A percentile compares a stretch with the other conserved stretches of the same genome.
Evolutionary conservation across 345 rosid genomes (phyloP).

Genomic region (Heritiera fomes): DNA sequence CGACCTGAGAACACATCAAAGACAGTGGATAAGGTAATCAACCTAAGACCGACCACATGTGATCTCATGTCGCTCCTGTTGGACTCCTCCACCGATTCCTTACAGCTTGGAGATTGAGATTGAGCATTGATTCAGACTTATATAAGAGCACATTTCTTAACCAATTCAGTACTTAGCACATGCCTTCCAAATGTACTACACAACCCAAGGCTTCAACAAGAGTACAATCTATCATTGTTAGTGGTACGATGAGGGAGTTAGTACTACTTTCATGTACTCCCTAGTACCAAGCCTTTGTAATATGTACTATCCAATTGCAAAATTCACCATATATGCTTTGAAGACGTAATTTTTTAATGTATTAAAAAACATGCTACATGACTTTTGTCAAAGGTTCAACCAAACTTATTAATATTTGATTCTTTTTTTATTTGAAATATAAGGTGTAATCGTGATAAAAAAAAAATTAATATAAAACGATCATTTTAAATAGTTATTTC

Average conservation of each 20-base stretch:
- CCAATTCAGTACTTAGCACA: background rate
- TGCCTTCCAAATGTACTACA: background rate
- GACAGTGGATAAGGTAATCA: background rate
- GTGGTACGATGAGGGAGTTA: background rate
- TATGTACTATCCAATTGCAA: background rate
- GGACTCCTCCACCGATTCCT: constrained; percentile 28
- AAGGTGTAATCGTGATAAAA: too few relatives aligned
- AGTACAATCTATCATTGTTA: background rate
- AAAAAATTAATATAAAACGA: too few relatives aligned
- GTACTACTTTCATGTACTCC: constrained; percentile 2
- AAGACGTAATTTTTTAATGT: background rate
- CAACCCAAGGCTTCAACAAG: background rate
- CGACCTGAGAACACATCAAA: constrained; percentile 45
- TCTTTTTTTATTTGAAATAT: too few relatives aligned
- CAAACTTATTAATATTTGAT: background rate
- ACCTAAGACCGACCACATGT: constrained; percentile 15
- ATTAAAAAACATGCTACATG: background rate
- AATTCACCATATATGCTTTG: background rate
- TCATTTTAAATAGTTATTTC: too few relatives aligned
- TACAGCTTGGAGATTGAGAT: background rate
- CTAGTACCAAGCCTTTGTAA: background rate
- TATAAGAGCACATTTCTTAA: background rate
- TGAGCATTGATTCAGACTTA: background rate
- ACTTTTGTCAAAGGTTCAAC: background rate
- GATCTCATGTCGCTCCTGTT: constrained; percentile 36